Evolutionary conservation across 169 alveolate genomes (phyloP).

Genomic region (Besnoitia besnoiti): DNA sequence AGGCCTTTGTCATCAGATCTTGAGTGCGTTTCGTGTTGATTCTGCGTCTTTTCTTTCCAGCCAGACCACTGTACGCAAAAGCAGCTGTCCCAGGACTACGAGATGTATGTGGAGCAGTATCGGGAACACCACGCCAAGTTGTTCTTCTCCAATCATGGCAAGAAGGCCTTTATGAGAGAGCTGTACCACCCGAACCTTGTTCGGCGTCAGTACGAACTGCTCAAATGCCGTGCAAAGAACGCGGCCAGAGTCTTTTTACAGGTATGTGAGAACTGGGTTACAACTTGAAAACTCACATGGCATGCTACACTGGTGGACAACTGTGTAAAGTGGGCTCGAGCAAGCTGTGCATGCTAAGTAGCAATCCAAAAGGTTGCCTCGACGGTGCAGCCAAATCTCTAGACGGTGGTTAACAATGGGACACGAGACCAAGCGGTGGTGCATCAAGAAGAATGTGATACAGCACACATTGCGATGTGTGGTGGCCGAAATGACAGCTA

Average conservation of each 20-base stretch:
- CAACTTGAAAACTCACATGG: too few relatives aligned
- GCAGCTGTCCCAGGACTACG: slow-evolving; percentile 31
- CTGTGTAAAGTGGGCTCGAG: too few relatives aligned
- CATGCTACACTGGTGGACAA: too few relatives aligned
- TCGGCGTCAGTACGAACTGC: slow-evolving; percentile 20
- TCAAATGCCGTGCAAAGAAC: slow-evolving; percentile 20
- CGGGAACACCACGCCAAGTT: slow-evolving; percentile 19
- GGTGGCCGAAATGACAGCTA: too few relatives aligned
- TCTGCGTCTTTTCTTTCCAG: background rate
- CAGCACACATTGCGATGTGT: too few relatives aligned
- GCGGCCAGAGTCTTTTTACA: background rate
- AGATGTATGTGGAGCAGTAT: slow-evolving; percentile 24
- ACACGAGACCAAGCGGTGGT: too few relatives aligned
- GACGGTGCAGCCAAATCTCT: too few relatives aligned
- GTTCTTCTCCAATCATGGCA: background rate
- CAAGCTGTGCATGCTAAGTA: too few relatives aligned
- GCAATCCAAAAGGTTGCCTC: too few relatives aligned
- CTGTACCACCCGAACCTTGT: slow-evolving; percentile 36
- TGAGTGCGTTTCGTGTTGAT: background rate
- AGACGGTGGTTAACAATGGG: too few relatives aligned
- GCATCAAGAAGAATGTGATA: too few relatives aligned
- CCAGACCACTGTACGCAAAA: slow-evolving; percentile 40
- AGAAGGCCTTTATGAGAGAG: slow-evolving; percentile 22
- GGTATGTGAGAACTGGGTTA: background rate
- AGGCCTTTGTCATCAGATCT: too few relatives aligned